Conservation (phyloP, 176 grass and related monocot species). For the Paspalum notatum region DNA sequence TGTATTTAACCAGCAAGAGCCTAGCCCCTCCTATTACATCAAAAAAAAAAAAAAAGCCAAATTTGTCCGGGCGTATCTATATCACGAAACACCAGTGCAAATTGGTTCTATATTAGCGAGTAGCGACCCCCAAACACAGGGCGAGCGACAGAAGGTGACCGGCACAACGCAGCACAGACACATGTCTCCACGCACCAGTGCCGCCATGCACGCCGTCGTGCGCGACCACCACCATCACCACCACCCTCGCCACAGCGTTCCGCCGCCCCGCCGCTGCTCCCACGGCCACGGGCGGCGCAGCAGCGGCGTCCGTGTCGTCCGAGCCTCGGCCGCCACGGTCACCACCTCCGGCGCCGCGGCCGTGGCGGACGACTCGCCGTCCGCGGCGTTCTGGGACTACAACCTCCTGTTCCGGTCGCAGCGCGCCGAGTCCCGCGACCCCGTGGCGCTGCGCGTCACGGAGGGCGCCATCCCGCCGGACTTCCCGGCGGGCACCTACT, state of each 20-base stretch:
- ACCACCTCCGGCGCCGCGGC: background rate
- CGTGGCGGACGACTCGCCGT: conserved; percentile 59
- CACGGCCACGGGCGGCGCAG: background rate
- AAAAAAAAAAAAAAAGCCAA: too few species aligned
- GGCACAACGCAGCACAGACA: background rate
- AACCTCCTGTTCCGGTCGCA: conserved; percentile 95
- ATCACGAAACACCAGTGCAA: background rate
- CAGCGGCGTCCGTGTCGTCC: conserved; percentile 32
- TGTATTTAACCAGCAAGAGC: too few species aligned
- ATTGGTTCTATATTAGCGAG: background rate
- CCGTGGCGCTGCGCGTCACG: conserved; percentile 59
- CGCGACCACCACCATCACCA: background rate
- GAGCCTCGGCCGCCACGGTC: background rate
- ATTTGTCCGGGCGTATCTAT: background rate
- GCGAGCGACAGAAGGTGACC: background rate
- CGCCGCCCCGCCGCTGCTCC: background rate
- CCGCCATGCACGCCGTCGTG: conserved; percentile 26
- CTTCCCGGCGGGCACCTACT: conserved; percentile 83
- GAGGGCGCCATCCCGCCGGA: conserved; percentile 72
- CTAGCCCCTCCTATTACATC: too few species aligned
- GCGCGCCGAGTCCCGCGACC: conserved; percentile 57
- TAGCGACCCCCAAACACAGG: background rate
- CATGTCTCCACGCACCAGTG: conserved; percentile 18
- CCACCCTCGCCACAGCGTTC: background rate
- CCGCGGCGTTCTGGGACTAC: conserved; percentile 92